phyloP scores from a whole-genome alignment of 140 eudicot species.

The Erigeron philadelphicus region DNA sequence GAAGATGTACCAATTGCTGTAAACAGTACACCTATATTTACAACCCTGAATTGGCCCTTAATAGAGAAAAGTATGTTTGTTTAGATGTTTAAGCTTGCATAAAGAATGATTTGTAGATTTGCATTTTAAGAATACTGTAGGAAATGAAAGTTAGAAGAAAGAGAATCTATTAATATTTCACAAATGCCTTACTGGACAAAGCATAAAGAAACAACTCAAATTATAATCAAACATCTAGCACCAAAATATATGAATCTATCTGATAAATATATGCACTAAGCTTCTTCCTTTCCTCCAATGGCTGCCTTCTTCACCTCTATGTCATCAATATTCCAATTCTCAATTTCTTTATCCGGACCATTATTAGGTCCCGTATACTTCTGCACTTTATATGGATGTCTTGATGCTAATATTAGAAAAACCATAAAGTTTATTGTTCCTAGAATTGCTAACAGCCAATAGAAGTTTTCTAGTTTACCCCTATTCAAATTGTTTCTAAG shows the following conservation, averaged over 20 bases:
- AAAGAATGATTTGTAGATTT: slow-evolving; percentile 13
- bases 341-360: slow-evolving; percentile 24
- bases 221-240: slow-evolving; percentile 21
- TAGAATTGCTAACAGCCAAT: slow-evolving; percentile 79
- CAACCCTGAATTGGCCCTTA: neutral
- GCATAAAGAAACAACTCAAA: slow-evolving; percentile 18
- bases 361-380: slow-evolving; percentile 16
- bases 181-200: slow-evolving; percentile 18
- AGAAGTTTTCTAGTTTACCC: slow-evolving; percentile 68
- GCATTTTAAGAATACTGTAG: slow-evolving; percentile 1
- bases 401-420: slow-evolving; percentile 53
- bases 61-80: neutral
- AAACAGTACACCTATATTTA: no score
- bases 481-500: slow-evolving; percentile 55
- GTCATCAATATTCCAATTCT: slow-evolving; percentile 35
- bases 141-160: slow-evolving; percentile 16
- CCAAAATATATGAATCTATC: slow-evolving; percentile 22
- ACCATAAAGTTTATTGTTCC: slow-evolving; percentile 47
- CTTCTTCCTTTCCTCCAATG: slow-evolving; percentile 27
- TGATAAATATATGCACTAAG: slow-evolving; percentile 23
- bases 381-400: slow-evolving; percentile 73
- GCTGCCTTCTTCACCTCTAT: slow-evolving; percentile 27
- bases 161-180: slow-evolving; percentile 20
- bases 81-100: neutral
- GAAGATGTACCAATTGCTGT: neutral